Percentiles rank a stretch among this genome's conserved stretches.
These are phyloP conservation scores for Nemophila menziesii DNA, from an alignment of 257 asterid genomes.

Conservation along the genomic window DNA sequence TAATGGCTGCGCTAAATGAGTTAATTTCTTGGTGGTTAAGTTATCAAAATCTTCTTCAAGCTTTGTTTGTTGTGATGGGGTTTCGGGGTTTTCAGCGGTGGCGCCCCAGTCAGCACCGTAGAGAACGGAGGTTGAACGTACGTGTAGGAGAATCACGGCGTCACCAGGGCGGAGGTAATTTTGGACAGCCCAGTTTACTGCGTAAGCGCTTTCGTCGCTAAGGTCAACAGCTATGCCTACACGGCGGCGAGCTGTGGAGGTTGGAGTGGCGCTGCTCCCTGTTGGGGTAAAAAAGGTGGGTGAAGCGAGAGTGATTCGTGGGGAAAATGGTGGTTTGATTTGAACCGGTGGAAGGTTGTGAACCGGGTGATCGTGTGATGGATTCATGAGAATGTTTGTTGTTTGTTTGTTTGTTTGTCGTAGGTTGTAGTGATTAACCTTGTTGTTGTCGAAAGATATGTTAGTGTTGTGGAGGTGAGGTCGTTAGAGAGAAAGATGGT, in stretches of 20 bases:
- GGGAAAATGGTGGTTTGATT: conserved; percentile 21
- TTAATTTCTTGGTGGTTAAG: conserved; percentile 23
- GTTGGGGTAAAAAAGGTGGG: conserved; percentile 8
- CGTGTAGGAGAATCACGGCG: conserved; percentile 39
- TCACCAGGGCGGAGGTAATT: conserved; percentile 48
- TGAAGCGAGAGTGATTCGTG: conserved; percentile 16
- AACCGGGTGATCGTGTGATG: conserved; percentile 11
- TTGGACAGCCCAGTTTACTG: conserved; percentile 43
- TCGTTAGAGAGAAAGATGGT: conserved; percentile 2
- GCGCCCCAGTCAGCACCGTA: conserved; percentile 51
- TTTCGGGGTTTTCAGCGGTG: conserved; percentile 11
- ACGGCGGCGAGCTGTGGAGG: conserved; percentile 29
- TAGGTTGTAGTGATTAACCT: neutral
- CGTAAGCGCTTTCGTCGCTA: conserved; percentile 47
- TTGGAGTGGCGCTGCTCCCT: conserved; percentile 13
- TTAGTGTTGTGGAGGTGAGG: neutral
- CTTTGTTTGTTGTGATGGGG: neutral
- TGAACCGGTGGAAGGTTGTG: conserved; percentile 20
- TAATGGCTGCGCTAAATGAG: conserved; percentile 27
- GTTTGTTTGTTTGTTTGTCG: neutral
- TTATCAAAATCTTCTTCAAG: conserved; percentile 24
- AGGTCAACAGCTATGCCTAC: conserved; percentile 47
- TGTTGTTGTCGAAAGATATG: neutral
- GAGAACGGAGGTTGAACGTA: conserved; percentile 32
- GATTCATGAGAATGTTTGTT: conserved; percentile 16